Base-by-base conservation (phyloP, 805 yeast species). In the Starmera caribaea region DNA sequence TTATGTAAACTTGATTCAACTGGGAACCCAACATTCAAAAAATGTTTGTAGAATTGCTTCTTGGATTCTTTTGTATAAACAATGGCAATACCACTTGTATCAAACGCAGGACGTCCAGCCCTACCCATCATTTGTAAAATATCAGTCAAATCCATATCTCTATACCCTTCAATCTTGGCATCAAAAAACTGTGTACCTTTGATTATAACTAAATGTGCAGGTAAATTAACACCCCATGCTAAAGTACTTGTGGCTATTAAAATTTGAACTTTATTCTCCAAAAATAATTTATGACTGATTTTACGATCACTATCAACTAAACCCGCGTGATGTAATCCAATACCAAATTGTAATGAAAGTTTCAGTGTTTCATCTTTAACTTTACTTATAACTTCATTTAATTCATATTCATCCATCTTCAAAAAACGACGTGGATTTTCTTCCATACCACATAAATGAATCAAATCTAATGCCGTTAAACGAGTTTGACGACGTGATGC, bases 151-250 rank as follows among this genome's bases (percentile, higher is more conserved):
- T 97, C 97, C 44, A 94, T 68, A 56, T 92, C 98, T 12, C 81
- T 76, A 53, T 80, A 86, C 0, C 97, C 98, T 68, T 97, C 98
- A 39, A 81, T 81, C 57, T 89, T 86, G 0, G 97, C 72, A 57
- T 92, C 95, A 57, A 89, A 92, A 3, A 92, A 86, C 54, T 90
- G 96, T 0, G 99, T 92, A 2, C 99, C 99, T 54, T 92, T 92
- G 32, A 92, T 81, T 44, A 92, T 85, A 14, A 92, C 98, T 38
- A 88, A 90, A 6, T 96, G 97, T 3, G 98, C 98, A 1, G 98
- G 98, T 41, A 92, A 67, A 57, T 92, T 92, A 24, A 92, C 97
- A 73, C 98, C 98, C 98, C 98, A 92, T 0, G 98, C 98, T 44
- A 92, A 73, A 1, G 98, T 92, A 1, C 97, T 95, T 1, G 99